A percentile compares a stretch with the other conserved stretches of the same genome.
phyloP scores from a whole-genome alignment of 495 filamentous ascomycete genomes.

The Penicillium lagena region DNA sequence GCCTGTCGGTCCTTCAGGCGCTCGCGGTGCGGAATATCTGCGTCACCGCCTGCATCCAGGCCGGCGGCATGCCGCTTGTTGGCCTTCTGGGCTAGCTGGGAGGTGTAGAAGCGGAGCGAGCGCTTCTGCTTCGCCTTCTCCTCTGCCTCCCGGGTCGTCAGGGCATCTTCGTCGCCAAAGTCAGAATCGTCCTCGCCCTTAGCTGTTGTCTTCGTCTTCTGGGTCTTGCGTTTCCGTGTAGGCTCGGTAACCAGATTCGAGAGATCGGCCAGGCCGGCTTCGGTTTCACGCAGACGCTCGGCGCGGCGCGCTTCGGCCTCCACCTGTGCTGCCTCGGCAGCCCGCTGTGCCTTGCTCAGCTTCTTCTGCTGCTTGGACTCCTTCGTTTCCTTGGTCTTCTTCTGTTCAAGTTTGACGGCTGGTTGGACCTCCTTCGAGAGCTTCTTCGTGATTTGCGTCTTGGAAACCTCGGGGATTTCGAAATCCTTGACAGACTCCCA shows the following conservation, averaged over 20 bases:
- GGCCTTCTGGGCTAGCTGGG: constrained; percentile 86
- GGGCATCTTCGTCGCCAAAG: constrained; percentile 58
- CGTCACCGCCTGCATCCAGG: constrained; percentile 81
- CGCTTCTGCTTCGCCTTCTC: constrained; percentile 85
- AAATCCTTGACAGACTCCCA: constrained; percentile 71
- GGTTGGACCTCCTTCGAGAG: background rate
- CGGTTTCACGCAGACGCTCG: constrained; percentile 48
- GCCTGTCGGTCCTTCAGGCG: constrained; percentile 77
- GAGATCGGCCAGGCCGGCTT: constrained; percentile 68
- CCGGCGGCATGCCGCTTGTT: constrained; percentile 79
- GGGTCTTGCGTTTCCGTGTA: constrained; percentile 23
- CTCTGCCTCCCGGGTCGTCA: constrained; percentile 59
- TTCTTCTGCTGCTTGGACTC: constrained; percentile 28
- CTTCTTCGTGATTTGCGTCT: background rate
- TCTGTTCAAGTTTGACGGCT: constrained; percentile 5
- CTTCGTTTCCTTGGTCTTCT: constrained; percentile 23
- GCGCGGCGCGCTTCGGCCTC: constrained; percentile 48
- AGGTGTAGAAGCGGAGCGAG: constrained; percentile 91
- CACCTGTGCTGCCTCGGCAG: constrained; percentile 44
- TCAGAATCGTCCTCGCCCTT: constrained; percentile 51
- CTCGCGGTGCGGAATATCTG: constrained; percentile 86
- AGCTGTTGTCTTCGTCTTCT: constrained; percentile 24
- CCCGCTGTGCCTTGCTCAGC: constrained; percentile 45
- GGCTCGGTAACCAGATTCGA: constrained; percentile 32
- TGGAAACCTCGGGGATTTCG: constrained; percentile 13